Evolutionary conservation across 2,329 filamentous ascomycete genomes (phyloP).

Genomic region (Onygenales sp.): DNA sequence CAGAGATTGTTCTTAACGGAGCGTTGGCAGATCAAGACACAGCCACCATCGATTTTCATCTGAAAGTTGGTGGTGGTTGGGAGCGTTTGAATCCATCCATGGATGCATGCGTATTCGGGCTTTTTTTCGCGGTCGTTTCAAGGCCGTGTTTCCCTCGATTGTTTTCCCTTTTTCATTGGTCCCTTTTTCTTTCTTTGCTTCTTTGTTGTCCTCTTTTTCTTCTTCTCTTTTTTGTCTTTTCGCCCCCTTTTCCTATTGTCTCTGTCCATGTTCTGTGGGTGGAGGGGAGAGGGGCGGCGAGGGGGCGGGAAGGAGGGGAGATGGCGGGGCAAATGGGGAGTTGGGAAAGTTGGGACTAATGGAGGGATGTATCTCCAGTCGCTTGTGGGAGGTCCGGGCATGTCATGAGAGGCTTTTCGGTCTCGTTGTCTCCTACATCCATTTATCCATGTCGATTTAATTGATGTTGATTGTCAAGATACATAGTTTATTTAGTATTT

Average conservation of each 20-base stretch:
- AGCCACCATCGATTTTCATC: constrained; percentile 17
- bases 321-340: background rate
- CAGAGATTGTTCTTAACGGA: constrained; percentile 70
- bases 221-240: background rate
- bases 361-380: no score
- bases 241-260: background rate
- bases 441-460: background rate
- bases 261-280: background rate
- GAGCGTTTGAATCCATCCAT: no score
- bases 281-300: background rate
- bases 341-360: background rate
- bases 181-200: background rate
- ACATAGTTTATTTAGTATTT: no score
- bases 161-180: background rate
- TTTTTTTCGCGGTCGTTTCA: background rate
- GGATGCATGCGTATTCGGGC: background rate
- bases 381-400: background rate
- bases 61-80: background rate
- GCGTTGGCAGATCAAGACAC: constrained; percentile 58
- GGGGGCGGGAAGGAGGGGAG: background rate
- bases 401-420: background rate
- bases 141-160: background rate
- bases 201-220: background rate
- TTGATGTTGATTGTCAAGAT: no score
- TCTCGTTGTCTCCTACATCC: background rate